Base-by-base conservation (phyloP, 2,329 filamentous ascomycete species). In the Xylariaceae sp. region DNA sequence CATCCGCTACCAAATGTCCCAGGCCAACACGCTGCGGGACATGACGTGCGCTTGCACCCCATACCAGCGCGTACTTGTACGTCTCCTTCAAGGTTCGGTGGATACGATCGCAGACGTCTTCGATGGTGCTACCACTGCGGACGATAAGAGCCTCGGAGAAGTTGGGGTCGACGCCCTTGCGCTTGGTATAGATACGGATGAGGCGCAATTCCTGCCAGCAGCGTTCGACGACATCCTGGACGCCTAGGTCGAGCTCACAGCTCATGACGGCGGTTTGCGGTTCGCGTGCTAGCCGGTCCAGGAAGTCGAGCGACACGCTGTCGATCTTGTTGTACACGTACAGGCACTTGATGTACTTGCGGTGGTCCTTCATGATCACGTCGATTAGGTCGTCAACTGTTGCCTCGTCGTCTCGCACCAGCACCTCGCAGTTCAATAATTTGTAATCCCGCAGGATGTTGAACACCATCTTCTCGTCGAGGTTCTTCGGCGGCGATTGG, bases 321-420 rank as follows among this genome's bases (percentile, higher is more conserved):
- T 99, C 94, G 76, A 99, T 96, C 77, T 99, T 99, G 87, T 99
- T 99, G 85, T 99, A 99, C 26, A 97, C 93, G 75, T 99, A 99
- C 26, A 99, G 81, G 69, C 91, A 87, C 71, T 81, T 85, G 78
- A 99, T 97, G 79, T 99, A 99, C 74, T 96, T 99, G 69, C 94
- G 82, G 78, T 99, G 94, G 70, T 97, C 91, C 74, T 94, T 96
- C 93, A 97, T 97, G 75, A 99, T 97, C 57, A 97, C 92, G 73
- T 99, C 94, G 76, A 99, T 99, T 73, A 99, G 89, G 74, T 99
- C 93, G 76, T 99, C 94, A 29, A 99, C 92, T 1, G 94, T 97
- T 33, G 89, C 91, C 70, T 95, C 86, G 69, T 99, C 94, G 70
- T 99, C 94, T 65, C 94, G 89, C 13, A 99, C 85, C 18, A 99